These are phyloP conservation scores for Penicillium olsonii DNA, from an alignment of 2,329 filamentous ascomycete genomes.

Conservation along the genomic window DNA sequence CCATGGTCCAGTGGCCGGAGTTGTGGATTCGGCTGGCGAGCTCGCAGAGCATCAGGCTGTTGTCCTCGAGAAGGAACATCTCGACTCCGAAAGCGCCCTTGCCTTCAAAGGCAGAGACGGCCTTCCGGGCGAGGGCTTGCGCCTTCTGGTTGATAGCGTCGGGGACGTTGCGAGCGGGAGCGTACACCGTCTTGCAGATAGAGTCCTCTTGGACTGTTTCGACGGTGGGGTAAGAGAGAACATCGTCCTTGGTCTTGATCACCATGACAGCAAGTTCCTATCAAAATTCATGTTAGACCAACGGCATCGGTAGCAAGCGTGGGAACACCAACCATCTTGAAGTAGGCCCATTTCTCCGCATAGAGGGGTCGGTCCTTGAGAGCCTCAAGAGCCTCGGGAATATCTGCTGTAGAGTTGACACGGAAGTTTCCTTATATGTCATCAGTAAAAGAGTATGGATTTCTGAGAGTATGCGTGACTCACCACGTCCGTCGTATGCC, in stretches of 20 bases:
- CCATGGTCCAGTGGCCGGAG: conserved; percentile 93
- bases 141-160: conserved; percentile 64
- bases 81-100: conserved; percentile 96
- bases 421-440: conserved; percentile 61
- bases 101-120: conserved; percentile 77
- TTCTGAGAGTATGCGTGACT: conserved; percentile 31
- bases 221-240: conserved; percentile 80
- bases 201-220: conserved; percentile 95
- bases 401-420: conserved; percentile 60
- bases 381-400: conserved; percentile 66
- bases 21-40: conserved; percentile 84
- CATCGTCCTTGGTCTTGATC: conserved; percentile 76
- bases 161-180: conserved; percentile 73
- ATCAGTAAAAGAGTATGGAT: conserved; percentile 7
- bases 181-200: conserved; percentile 90
- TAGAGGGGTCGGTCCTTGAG: conserved; percentile 74
- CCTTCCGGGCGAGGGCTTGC: conserved; percentile 74
- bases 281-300: background rate
- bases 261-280: conserved; percentile 90
- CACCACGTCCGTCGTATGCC: conserved; percentile 86
- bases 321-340: conserved; percentile 58
- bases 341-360: conserved; percentile 85
- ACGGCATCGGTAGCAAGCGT: background rate
- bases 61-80: conserved; percentile 81
- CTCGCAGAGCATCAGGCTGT: conserved; percentile 77